These are phyloP conservation scores for Globisporangium irregulare DNA, from an alignment of 352 stramenopile genomes.

Conservation along the genomic window DNA sequence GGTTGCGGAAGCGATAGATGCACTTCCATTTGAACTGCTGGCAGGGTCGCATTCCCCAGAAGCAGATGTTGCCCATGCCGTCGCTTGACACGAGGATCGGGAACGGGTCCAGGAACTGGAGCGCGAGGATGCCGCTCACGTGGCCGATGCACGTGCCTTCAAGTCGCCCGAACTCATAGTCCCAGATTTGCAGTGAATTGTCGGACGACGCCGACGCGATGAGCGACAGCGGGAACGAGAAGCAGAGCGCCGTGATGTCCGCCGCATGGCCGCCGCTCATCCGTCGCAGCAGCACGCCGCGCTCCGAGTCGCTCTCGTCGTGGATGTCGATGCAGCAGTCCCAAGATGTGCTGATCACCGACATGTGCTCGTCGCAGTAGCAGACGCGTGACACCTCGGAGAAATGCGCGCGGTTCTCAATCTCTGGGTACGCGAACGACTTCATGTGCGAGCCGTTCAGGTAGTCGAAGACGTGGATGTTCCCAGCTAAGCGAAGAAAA, in stretches of 20 bases:
- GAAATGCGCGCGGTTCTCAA: slow-evolving; percentile 60
- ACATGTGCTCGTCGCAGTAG: slow-evolving; percentile 84
- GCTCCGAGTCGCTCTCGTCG: slow-evolving; percentile 82
- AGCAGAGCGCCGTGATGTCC: slow-evolving; percentile 79
- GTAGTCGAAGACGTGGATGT: slow-evolving; percentile 85
- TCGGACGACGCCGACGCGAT: slow-evolving; percentile 75
- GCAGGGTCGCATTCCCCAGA: slow-evolving; percentile 73
- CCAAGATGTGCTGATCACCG: slow-evolving; percentile 82
- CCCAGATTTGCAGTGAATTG: slow-evolving; percentile 73
- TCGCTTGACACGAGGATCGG: slow-evolving; percentile 70
- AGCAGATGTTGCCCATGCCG: slow-evolving; percentile 63
- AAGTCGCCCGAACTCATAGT: slow-evolving; percentile 86
- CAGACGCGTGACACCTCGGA: slow-evolving; percentile 73
- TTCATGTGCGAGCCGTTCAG: slow-evolving; percentile 88
- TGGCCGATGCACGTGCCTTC: slow-evolving; percentile 72
- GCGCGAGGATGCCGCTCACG: slow-evolving; percentile 56
- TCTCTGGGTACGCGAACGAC: slow-evolving; percentile 69
- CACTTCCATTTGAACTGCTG: slow-evolving; percentile 66
- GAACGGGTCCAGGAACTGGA: slow-evolving; percentile 74
- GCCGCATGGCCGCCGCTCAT: slow-evolving; percentile 66
- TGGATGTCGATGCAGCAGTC: slow-evolving; percentile 82
- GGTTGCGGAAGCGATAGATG: slow-evolving; percentile 70
- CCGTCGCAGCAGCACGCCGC: slow-evolving; percentile 68
- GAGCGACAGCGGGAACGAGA: slow-evolving; percentile 72
- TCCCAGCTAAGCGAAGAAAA: slow-evolving; percentile 32